Evolutionary conservation across 495 filamentous ascomycete genomes (phyloP), one percentile per base, ranked within the genome.

Genomic region (Hyaloscypha bicolor): DNA sequence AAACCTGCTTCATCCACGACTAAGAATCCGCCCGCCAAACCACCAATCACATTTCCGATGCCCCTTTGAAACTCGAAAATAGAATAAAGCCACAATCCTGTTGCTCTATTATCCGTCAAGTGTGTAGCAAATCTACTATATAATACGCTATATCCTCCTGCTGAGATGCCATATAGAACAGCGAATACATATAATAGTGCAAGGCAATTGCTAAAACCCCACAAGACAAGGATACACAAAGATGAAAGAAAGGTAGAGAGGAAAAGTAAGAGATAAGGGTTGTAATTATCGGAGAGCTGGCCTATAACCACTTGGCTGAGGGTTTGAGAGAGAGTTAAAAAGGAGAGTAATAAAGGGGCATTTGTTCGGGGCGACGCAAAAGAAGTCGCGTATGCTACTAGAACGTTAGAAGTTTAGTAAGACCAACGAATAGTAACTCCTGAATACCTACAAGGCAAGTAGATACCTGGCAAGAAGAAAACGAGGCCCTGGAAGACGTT

Each of bases 91-190:
- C 33, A 37, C 4, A 9, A 5, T 37, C 9, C 5, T 9, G 33
- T 37, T 4, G 33, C 5, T 37, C 4, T 5, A 37, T 37, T 4
- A 37, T 9, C 9, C 4, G 33, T 37, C 9, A 37, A 37, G 3
- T 59, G 22, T 19, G 65, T 63, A 2, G 53, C 48, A 30, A 68
- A 68, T 78, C 81, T 62, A 33, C 57, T 33, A 30, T 62, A 68
- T 5, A 68, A 39, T 2, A 56, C 25, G 11, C 48, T 53, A 37
- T 81, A 86, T 0, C 85, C 82, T 55, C 87, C 85, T 0, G 84
- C 85, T 57, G 84, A 86, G 64, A 87, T 78, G 2, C 87, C 86
- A 73, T 85, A 88, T 0, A 80, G 74, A 6, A 88, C 66, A 9
- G 81, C 81, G 70, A 89, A 89, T 16, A 85, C 55, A 31, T 79